Conservation (phyloP, 495 filamentous ascomycete species). For the Podospora appendiculata region DNA sequence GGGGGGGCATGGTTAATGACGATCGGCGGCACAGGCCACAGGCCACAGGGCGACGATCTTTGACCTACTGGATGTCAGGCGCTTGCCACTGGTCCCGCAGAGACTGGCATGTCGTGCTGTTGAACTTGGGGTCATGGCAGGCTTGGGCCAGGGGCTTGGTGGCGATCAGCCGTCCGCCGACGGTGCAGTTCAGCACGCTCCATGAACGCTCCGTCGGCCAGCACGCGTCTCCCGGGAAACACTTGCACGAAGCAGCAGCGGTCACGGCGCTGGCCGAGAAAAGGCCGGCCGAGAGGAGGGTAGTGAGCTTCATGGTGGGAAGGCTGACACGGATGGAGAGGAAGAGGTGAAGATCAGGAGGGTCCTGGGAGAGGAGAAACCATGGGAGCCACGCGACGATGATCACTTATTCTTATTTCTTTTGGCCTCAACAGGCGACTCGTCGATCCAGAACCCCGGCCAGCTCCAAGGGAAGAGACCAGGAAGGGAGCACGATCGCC, state of each 20-base stretch:
- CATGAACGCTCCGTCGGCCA: slow-evolving; percentile 40
- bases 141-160: slow-evolving; percentile 43
- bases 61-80: slow-evolving; percentile 24
- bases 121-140: slow-evolving; percentile 35
- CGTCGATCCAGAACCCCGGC: background rate
- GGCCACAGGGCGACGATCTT: background rate
- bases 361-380: no score
- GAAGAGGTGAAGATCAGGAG: background rate
- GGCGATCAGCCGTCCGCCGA: slow-evolving; percentile 38
- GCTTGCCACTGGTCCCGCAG: slow-evolving; percentile 19
- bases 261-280: slow-evolving; percentile 6
- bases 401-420: no score
- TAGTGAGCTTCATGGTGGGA: slow-evolving; percentile 14
- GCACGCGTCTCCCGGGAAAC: slow-evolving; percentile 41
- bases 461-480: background rate
- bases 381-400: no score
- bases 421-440: no score
- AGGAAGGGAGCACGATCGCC: background rate
- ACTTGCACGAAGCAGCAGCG: slow-evolving; percentile 31
- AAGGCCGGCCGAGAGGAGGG: slow-evolving; percentile 11
- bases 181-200: slow-evolving; percentile 34
- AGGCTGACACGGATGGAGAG: background rate
- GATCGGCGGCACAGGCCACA: no score
- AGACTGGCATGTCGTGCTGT: slow-evolving; percentile 13
- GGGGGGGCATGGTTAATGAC: background rate